Conservation (phyloP, 768 basidiomycete genomes). For the Mycena sanguinolenta region DNA sequence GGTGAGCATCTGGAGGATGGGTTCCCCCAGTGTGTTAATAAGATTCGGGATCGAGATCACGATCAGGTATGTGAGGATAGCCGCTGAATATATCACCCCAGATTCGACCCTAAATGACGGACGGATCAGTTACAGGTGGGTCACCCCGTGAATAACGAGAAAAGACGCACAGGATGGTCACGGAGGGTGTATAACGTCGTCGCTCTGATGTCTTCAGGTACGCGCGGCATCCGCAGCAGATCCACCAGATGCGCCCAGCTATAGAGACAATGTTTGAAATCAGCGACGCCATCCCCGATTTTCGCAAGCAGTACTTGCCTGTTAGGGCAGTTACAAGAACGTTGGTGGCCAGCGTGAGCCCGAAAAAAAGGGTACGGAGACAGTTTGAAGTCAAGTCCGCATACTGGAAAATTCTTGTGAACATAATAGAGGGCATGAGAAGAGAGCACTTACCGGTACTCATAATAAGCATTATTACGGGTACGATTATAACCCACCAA, state of each 20-base stretch:
- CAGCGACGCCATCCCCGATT: background rate
- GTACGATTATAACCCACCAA: constrained; percentile 44
- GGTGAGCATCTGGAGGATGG: no score
- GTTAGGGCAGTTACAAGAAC: constrained; percentile 46
- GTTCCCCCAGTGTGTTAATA: no score
- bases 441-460: constrained; percentile 42
- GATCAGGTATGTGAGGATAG: no score
- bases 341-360: constrained; percentile 47
- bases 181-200: constrained; percentile 44
- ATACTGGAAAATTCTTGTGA: background rate
- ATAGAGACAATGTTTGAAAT: background rate
- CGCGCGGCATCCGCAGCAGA: constrained; percentile 42
- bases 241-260: constrained; percentile 51
- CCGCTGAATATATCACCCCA: constrained; percentile 19
- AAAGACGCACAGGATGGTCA: constrained; percentile 46
- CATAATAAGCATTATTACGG: constrained; percentile 42
- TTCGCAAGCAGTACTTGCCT: constrained; percentile 34
- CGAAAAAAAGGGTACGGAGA: constrained; percentile 44
- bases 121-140: no score
- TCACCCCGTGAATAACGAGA: background rate
- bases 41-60: no score
- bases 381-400: constrained; percentile 41
- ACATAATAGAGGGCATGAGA: background rate
- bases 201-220: constrained; percentile 42
- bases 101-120: constrained; percentile 44